Percentiles rank a stretch among this genome's conserved stretches.
Conservation (phyloP, 2,329 filamentous ascomycete genomes). For the Curvularia lunata region DNA sequence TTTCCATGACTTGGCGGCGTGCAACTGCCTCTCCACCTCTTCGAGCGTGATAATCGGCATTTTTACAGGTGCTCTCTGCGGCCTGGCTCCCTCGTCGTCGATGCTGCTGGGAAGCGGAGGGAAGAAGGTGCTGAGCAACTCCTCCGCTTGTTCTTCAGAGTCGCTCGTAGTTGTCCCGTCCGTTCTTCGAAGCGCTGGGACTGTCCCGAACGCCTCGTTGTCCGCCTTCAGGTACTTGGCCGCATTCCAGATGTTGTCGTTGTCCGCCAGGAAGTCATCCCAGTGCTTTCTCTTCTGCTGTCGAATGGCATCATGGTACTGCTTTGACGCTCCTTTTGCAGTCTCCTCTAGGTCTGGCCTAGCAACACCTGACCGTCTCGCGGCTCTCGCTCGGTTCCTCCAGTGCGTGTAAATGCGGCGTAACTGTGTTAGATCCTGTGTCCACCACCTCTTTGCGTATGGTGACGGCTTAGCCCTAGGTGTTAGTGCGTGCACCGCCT, state of each 20-base stretch:
- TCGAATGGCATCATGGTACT: slow-evolving; percentile 19
- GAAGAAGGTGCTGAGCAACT: slow-evolving; percentile 15
- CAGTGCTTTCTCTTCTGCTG: slow-evolving; percentile 20
- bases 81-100: slow-evolving; percentile 12
- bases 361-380: slow-evolving; percentile 7
- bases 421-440: slow-evolving; percentile 15
- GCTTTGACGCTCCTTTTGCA: slow-evolving; percentile 13
- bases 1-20: no score
- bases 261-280: slow-evolving; percentile 15
- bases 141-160: slow-evolving; percentile 11
- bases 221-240: slow-evolving; percentile 16
- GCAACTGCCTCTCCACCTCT: no score
- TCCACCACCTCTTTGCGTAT: slow-evolving; percentile 14
- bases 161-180: slow-evolving; percentile 15
- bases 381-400: slow-evolving; percentile 20
- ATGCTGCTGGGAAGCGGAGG: slow-evolving; percentile 13
- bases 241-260: slow-evolving; percentile 18
- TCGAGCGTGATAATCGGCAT: no score
- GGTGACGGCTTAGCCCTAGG: slow-evolving; percentile 9
- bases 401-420: slow-evolving; percentile 21
- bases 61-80: slow-evolving; percentile 11
- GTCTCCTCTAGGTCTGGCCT: slow-evolving; percentile 13
- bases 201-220: slow-evolving; percentile 18
- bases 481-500: slow-evolving; percentile 11
- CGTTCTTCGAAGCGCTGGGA: slow-evolving; percentile 12